These are phyloP conservation scores for Polytrichum commune DNA, from an alignment of 225 moss, liverwort and hornwort species.

Conservation along the genomic window DNA sequence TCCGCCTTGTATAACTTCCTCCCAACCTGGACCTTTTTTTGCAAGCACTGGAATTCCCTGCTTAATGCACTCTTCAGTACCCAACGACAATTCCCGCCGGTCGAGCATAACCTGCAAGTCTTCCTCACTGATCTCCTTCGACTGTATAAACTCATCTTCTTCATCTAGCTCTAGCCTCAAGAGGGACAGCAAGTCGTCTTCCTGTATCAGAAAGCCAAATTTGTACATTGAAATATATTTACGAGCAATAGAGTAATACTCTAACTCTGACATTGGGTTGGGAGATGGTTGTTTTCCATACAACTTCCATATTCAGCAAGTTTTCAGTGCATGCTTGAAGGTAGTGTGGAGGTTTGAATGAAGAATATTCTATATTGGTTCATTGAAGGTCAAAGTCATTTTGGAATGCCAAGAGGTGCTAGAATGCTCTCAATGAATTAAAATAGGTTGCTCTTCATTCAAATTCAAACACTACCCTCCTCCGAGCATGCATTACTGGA, in stretches of 20 bases:
- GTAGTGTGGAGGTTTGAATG: too few species aligned
- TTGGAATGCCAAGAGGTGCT: too few species aligned
- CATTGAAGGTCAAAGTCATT: too few species aligned
- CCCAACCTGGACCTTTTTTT: slow-evolving; percentile 83
- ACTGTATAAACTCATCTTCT: slow-evolving; percentile 80
- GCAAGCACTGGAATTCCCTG: slow-evolving; percentile 40
- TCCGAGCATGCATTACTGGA: too few species aligned
- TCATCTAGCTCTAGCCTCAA: slow-evolving; percentile 59
- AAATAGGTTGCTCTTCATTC: too few species aligned
- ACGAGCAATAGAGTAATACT: background rate
- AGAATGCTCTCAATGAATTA: too few species aligned
- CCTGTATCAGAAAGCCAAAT: slow-evolving; percentile 36
- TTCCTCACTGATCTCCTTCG: slow-evolving; percentile 67
- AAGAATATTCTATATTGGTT: too few species aligned
- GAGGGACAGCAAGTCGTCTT: slow-evolving; percentile 65
- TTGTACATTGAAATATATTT: background rate
- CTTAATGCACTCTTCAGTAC: slow-evolving; percentile 29
- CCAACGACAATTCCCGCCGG: slow-evolving; percentile 60
- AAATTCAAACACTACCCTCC: too few species aligned
- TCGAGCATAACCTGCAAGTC: slow-evolving; percentile 58
- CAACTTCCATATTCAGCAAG: too few species aligned
- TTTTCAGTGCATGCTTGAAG: too few species aligned
- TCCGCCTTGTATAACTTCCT: slow-evolving; percentile 68
- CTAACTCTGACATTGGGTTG: too few species aligned
- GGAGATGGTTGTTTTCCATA: too few species aligned